Conservation (phyloP, 768 basidiomycete species). For the Candolleomyces eurysporus region DNA sequence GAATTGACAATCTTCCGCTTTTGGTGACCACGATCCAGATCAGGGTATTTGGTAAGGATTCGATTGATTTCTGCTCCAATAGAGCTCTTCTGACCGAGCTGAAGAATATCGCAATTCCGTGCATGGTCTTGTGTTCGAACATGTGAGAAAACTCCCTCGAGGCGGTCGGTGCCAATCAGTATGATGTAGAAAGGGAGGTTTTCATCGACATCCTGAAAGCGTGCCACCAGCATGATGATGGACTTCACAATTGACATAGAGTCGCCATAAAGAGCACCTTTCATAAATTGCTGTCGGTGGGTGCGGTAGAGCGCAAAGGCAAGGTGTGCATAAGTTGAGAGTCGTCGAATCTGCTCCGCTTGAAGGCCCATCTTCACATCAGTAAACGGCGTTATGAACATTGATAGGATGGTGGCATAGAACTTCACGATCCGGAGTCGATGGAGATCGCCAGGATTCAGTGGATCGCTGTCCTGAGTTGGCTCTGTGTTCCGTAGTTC, state of each 20-base stretch:
- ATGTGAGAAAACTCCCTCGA: constrained; percentile 23
- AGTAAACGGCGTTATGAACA: neutral
- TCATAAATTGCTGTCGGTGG: neutral
- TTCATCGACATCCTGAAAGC: constrained; percentile 17
- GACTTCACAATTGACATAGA: constrained; percentile 24
- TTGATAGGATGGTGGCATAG: neutral
- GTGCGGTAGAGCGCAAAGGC: constrained; percentile 8
- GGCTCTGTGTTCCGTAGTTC: neutral
- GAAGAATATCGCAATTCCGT: constrained; percentile 21
- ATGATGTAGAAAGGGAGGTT: constrained; percentile 15
- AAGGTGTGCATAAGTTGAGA: constrained; percentile 2
- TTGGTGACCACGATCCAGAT: constrained; percentile 20
- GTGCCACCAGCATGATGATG: constrained; percentile 21
- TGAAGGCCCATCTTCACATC: neutral
- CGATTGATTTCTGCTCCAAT: constrained; percentile 16
- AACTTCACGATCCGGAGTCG: neutral
- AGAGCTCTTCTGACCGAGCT: constrained; percentile 20
- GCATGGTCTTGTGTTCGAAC: constrained; percentile 21
- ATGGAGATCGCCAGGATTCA: neutral
- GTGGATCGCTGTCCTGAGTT: no score
- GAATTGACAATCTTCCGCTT: constrained; percentile 12
- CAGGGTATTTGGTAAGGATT: constrained; percentile 18
- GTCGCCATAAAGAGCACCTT: constrained; percentile 22
- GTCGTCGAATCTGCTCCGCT: neutral
- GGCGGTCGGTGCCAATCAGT: constrained; percentile 22